phyloP scores from a whole-genome alignment of 148 eudicot species.

The Chenopodium album region DNA sequence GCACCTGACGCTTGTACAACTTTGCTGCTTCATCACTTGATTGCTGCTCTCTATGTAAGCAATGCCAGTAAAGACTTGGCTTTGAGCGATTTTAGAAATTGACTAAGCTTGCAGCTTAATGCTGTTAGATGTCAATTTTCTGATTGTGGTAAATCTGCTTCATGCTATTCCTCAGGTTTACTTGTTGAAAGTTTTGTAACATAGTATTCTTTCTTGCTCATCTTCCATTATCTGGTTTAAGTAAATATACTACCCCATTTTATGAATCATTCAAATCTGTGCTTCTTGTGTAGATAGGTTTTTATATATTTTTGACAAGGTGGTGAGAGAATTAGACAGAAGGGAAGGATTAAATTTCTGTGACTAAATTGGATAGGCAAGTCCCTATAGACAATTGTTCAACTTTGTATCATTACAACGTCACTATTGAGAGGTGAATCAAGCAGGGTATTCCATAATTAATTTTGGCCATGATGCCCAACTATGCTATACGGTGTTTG shows the following conservation, averaged over 20 bases:
- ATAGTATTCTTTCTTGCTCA: background rate
- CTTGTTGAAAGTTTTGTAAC: too few species aligned
- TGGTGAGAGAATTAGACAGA: background rate
- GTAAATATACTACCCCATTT: background rate
- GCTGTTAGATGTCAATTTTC: background rate
- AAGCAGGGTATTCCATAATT: too few species aligned
- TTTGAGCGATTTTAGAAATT: background rate
- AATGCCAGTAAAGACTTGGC: background rate
- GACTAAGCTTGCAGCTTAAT: background rate
- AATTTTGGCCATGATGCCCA: too few species aligned
- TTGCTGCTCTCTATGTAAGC: background rate
- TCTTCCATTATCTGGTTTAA: background rate
- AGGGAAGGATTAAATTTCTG: background rate
- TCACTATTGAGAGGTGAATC: background rate
- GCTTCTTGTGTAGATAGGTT: background rate
- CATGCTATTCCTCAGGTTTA: background rate
- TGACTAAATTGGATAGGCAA: too few species aligned
- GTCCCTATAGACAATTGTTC: too few species aligned
- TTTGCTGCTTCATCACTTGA: background rate
- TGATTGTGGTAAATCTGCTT: background rate
- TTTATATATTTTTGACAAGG: too few species aligned
- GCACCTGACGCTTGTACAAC: slow-evolving; percentile 11
- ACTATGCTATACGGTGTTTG: background rate
- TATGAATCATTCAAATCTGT: background rate
- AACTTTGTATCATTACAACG: too few species aligned